Percentiles rank a stretch among this genome's conserved stretches.
Evolutionary conservation across 1,139 yeast genomes (phyloP).

Genomic region (Pichia terricola): DNA sequence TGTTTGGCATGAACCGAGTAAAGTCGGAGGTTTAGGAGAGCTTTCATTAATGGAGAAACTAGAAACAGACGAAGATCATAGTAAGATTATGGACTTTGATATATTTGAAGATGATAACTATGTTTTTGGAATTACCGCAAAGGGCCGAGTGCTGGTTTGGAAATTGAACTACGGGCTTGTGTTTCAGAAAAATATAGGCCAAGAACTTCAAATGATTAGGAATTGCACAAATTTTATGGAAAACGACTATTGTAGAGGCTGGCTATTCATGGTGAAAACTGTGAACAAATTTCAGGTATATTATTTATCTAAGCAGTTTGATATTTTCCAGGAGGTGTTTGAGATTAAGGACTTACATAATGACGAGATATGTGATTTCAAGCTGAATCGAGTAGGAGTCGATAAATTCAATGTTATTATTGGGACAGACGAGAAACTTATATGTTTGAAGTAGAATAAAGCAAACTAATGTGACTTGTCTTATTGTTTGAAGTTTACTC

Average conservation of each 20-base stretch:
- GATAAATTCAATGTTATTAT: background rate
- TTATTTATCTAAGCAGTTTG: background rate
- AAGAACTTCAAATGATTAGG: background rate
- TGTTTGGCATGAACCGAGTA: slow-evolving; percentile 23
- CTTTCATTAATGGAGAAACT: slow-evolving; percentile 40
- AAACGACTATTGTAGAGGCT: slow-evolving; percentile 7
- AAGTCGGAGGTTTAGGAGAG: slow-evolving; percentile 46
- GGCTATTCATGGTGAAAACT: background rate
- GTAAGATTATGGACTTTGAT: slow-evolving; percentile 23
- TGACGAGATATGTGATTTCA: background rate
- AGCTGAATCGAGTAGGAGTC: background rate
- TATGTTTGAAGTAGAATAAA: too few species aligned
- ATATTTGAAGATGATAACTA: slow-evolving; percentile 50
- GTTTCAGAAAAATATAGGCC: background rate
- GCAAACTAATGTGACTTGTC: too few species aligned
- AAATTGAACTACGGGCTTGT: slow-evolving; percentile 26
- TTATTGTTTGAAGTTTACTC: too few species aligned
- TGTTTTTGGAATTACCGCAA: slow-evolving; percentile 31
- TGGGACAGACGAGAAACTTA: too few species aligned
- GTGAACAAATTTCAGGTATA: background rate
- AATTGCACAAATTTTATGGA: slow-evolving; percentile 21
- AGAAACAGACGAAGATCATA: slow-evolving; percentile 3
- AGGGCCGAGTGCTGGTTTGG: slow-evolving; percentile 28
- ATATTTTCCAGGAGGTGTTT: too few species aligned
- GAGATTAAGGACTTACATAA: background rate